Evolutionary conservation across 2,329 filamentous ascomycete species (phyloP), one percentile per base, ranked within the genome.

Genomic region (Volutella citrinella): DNA sequence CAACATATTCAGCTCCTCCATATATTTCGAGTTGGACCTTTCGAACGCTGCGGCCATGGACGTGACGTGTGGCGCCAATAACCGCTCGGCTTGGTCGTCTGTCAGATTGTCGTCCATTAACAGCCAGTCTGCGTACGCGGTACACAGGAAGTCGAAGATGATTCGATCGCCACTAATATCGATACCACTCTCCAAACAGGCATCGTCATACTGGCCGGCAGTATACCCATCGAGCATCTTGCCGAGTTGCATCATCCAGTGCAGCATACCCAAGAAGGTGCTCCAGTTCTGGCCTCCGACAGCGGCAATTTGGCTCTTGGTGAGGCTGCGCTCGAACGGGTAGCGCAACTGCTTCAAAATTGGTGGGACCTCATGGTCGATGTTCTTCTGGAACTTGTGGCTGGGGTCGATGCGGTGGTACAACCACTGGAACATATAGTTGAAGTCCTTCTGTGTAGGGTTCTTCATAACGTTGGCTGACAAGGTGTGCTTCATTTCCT

Each of bases 211-310:
- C 28, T 80, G 80, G 38, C 89, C 84, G 34, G 69, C 63, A 2
- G 78, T 70, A 56, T 90, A 97, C 15, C 85, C 78, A 43, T 97
- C 90, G 55, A 97, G 78, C 83, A 97, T 95, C 49, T 91, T 83
- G 5, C 88, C 87, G 32, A 98, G 70, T 62, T 97, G 90, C 91
- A 98, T 95, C 81, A 98, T 91, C 93, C 93, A 98, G 65, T 98
- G 90, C 31, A 98, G 72, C 59, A 98, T 70, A 0, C 90, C 93
- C 10, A 98, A 70, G 54, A 98, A 97, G 0, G 88, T 93, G 43
- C 85, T 85, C 93, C 93, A 98, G 57, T 97, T 97, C 63, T 95
- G 89, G 4, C 90, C 91, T 46, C 93, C 93, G 0, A 97, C 93
- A 3, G 94, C 93, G 0, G 88, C 81, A 38, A 98, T 88, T 56